Conservation (phyloP, 768 basidiomycete genomes). For the Auriculariales sp. region DNA sequence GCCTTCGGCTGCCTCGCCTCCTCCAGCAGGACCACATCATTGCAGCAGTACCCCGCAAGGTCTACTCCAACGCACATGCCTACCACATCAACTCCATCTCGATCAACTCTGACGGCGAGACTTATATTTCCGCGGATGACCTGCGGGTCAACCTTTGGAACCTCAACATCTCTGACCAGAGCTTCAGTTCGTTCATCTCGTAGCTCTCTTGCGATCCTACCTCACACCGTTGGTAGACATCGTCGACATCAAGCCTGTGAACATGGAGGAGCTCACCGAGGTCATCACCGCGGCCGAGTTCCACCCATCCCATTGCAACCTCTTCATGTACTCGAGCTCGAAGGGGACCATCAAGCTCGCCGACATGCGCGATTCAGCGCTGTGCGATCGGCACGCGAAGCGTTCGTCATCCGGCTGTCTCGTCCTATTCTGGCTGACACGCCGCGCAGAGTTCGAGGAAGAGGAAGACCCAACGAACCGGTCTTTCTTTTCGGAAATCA, state of each 20-base stretch:
- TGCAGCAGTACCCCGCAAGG: constrained; percentile 95
- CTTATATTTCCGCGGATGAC: constrained; percentile 98
- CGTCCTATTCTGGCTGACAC: constrained; percentile 6
- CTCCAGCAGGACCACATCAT: constrained; percentile 93
- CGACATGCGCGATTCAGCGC: constrained; percentile 95
- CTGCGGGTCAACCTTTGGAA: constrained; percentile 97
- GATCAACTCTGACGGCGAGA: constrained; percentile 98
- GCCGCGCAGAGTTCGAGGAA: constrained; percentile 78
- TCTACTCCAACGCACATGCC: constrained; percentile 97
- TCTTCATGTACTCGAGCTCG: constrained; percentile 99
- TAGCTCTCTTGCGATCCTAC: background rate
- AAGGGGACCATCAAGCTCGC: constrained; percentile 99
- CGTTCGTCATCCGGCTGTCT: constrained; percentile 35
- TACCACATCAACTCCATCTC: constrained; percentile 99
- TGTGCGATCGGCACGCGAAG: constrained; percentile 94
- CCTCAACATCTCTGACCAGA: constrained; percentile 93
- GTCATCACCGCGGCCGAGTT: constrained; percentile 99
- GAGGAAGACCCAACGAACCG: constrained; percentile 95
- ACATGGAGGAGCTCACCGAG: constrained; percentile 99
- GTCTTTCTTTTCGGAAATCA: constrained; percentile 99
- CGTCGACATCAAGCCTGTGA: constrained; percentile 98
- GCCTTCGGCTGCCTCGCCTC: constrained; percentile 82
- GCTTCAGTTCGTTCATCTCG: constrained; percentile 67
- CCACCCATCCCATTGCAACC: constrained; percentile 92
- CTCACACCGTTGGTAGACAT: constrained; percentile 50